Evolutionary conservation across 306 rosid genomes (phyloP).

Genomic region (Aeschynomene evenia): DNA sequence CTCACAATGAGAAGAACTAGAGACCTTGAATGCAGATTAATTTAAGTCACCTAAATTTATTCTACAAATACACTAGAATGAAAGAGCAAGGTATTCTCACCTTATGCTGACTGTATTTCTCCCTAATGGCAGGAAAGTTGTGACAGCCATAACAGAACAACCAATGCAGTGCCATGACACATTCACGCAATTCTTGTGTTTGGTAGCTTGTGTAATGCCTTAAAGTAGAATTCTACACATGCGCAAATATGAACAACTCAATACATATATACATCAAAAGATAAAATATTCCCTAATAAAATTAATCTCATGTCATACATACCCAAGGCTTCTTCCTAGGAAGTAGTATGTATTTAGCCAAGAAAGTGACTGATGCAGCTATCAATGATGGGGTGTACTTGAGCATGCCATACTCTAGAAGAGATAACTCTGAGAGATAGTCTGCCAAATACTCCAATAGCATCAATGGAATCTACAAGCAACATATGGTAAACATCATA

Average conservation of each 20-base stretch:
- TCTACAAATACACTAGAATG: not conserved
- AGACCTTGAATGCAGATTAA: not conserved
- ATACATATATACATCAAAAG: not conserved
- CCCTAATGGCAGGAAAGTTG: slow-evolving; percentile 53
- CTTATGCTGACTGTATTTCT: slow-evolving; percentile 76
- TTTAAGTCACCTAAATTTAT: not conserved
- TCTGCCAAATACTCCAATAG: slow-evolving; percentile 57
- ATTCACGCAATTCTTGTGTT: slow-evolving; percentile 53
- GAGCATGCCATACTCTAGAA: slow-evolving; percentile 57
- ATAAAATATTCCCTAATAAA: slow-evolving; percentile 20
- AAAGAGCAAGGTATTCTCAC: slow-evolving; percentile 30
- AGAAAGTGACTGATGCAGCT: slow-evolving; percentile 68
- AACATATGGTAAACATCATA: slow-evolving; percentile 3
- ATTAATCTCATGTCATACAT: slow-evolving; percentile 28
- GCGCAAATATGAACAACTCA: slow-evolving; percentile 20
- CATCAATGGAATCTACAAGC: slow-evolving; percentile 45
- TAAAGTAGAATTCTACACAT: slow-evolving; percentile 51
- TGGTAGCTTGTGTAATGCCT: slow-evolving; percentile 53
- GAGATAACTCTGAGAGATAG: slow-evolving; percentile 60
- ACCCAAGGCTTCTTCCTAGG: slow-evolving; percentile 67
- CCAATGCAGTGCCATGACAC: slow-evolving; percentile 52
- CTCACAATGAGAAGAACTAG: slow-evolving; percentile 9
- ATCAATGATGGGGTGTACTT: slow-evolving; percentile 52
- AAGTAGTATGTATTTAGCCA: slow-evolving; percentile 59
- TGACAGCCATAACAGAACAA: slow-evolving; percentile 42